These are phyloP conservation scores for Colletotrichum camelliae DNA, from an alignment of 2,329 filamentous ascomycete genomes.

Conservation along the genomic window DNA sequence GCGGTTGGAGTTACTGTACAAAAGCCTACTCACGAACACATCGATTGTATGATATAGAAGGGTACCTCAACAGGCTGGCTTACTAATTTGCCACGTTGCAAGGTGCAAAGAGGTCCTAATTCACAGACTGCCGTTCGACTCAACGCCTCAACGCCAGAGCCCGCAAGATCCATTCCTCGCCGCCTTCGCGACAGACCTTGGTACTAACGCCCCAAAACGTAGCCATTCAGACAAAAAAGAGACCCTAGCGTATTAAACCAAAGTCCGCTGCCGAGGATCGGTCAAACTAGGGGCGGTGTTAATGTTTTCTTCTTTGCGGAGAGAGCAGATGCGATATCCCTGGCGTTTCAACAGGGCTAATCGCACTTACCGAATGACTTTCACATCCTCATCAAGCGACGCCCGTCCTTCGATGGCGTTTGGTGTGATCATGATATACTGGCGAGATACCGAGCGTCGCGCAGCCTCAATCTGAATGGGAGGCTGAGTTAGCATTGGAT, in stretches of 20 bases:
- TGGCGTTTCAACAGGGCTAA: not conserved
- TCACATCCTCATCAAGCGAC: constrained; percentile 71
- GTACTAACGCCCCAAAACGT: not conserved
- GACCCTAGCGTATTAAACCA: constrained; percentile 31
- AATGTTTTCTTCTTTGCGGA: constrained; percentile 6
- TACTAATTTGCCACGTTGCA: not conserved
- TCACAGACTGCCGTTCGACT: not conserved
- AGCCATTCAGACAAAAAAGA: not conserved
- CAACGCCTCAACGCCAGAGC: not conserved
- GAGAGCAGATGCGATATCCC: constrained; percentile 4
- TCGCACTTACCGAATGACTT: constrained; percentile 70
- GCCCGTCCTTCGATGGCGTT: constrained; percentile 75
- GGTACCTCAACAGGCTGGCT: not conserved
- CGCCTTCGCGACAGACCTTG: not conserved
- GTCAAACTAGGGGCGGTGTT: constrained; percentile 48
- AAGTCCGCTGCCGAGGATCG: constrained; percentile 62
- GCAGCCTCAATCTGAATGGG: constrained; percentile 75
- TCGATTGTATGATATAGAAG: not conserved
- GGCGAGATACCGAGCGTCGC: constrained; percentile 83
- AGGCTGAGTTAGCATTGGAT: not conserved
- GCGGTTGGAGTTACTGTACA: not conserved
- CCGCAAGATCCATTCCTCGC: not conserved
- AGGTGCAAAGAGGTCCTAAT: not conserved
- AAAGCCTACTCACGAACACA: not conserved
- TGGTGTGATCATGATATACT: constrained; percentile 96